phyloP scores from a whole-genome alignment of 805 yeast genomes.

The Blastobotrys chiropterorum region DNA sequence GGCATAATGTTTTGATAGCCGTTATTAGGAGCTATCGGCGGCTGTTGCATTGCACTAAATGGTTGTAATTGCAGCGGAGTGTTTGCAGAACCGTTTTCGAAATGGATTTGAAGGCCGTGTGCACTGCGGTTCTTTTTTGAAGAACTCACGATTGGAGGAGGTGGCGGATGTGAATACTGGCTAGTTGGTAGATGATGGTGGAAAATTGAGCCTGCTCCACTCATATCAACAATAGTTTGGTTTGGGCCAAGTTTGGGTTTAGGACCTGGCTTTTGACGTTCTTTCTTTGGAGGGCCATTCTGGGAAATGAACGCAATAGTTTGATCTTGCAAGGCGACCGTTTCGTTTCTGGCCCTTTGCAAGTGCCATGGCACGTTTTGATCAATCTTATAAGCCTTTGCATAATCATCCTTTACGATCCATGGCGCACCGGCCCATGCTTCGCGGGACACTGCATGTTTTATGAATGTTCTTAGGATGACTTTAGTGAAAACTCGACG shows the following conservation, averaged over 20 bases:
- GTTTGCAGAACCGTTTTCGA: background rate
- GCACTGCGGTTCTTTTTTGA: background rate
- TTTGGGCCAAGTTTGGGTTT: background rate
- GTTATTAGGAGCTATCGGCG: background rate
- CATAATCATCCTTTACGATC: constrained; percentile 79
- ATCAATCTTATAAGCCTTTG: constrained; percentile 56
- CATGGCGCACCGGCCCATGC: constrained; percentile 91
- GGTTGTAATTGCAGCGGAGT: background rate
- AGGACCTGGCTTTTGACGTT: constrained; percentile 8
- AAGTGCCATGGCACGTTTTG: constrained; percentile 26
- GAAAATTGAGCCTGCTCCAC: background rate
- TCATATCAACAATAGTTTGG: background rate
- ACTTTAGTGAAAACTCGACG: constrained; percentile 84
- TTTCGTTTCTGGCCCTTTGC: constrained; percentile 5
- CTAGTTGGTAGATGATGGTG: background rate
- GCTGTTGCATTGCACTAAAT: background rate
- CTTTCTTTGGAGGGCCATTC: constrained; percentile 4
- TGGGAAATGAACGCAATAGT: background rate
- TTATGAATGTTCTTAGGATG: constrained; percentile 81
- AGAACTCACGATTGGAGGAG: background rate
- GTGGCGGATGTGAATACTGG: background rate
- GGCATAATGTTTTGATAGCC: background rate
- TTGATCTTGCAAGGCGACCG: background rate
- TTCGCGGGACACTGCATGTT: constrained; percentile 69
- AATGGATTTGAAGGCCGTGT: background rate